Base-by-base conservation (phyloP, 768 basidiomycete species). In the Dioszegia aurantiaca region DNA sequence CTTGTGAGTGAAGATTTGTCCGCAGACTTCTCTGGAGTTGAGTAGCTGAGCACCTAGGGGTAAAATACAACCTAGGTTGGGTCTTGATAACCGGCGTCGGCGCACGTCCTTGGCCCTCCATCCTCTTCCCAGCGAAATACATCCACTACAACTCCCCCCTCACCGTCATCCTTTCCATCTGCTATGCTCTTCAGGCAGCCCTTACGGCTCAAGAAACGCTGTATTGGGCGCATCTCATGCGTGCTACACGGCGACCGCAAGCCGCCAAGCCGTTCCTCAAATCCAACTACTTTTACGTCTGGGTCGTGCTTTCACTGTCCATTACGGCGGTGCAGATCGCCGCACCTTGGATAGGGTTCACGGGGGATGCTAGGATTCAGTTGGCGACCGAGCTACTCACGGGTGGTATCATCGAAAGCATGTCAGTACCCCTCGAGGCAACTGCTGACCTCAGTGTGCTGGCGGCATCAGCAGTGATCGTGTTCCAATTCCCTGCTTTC, bases 221-320 rank as follows among this genome's bases (percentile, higher is more conserved):
- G 14, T 70, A 70, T 54, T 70, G 69, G 69, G 65, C 58, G 44
- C 65, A 67, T 44, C 62, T 70, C 26, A 70, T 70, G 61, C 53
- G 63, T 16, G 69, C 66, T 40, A 65, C 67, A 4, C 63, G 66
- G 33, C 47, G 55, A n/a, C 65, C 69, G 11, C 57, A 63, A 41
- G 56, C 63, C 16, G 53, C 61, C 4, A 56, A 27, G 42, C 45
- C 61, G 23, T 70, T 63, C 61, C 54, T 67, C 4, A 41, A 36
- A 12, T 63, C 63, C 10, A 27, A 30, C 17, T 67, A 63, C 47
- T 67, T 67, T 55, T 61, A 55, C 46, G 54, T 58, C 14, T 70
- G 69, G 69, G 60, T 70, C 53, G 55, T 46, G 33, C 58, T 63
- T 36, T 42, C 48, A 11, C 16, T 63, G 40, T n/a, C 56, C 21